A percentile compares a stretch with the other conserved stretches of the same genome.
These are phyloP conservation scores for Cutaneotrichosporon curvatum DNA, from an alignment of 1,284 basidiomycete species.

Conservation along the genomic window DNA sequence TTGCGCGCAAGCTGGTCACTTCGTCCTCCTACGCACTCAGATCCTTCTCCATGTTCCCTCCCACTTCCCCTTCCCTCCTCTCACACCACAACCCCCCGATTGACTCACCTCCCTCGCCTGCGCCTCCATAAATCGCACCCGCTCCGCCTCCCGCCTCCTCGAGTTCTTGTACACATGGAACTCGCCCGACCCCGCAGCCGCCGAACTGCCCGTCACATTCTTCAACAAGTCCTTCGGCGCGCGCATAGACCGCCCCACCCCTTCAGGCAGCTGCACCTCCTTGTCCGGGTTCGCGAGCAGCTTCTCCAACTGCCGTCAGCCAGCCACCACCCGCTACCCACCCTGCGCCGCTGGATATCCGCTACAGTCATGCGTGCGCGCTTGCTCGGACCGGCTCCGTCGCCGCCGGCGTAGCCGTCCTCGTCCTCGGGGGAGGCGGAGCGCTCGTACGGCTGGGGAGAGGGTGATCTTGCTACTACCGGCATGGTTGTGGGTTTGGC, in stretches of 20 bases:
- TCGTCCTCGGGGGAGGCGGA: slow-evolving; percentile 10
- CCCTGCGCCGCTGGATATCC: slow-evolving; percentile 29
- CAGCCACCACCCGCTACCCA: slow-evolving; percentile 5
- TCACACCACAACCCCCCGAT: not conserved
- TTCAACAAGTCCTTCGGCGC: slow-evolving; percentile 92
- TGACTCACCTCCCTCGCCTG: slow-evolving; percentile 61
- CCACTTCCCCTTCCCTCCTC: no score
- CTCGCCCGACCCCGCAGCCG: slow-evolving; percentile 81
- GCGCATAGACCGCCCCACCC: slow-evolving; percentile 52
- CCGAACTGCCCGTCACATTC: slow-evolving; percentile 90
- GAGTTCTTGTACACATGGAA: slow-evolving; percentile 98
- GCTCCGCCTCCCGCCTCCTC: slow-evolving; percentile 87
- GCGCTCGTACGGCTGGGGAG: slow-evolving; percentile 12
- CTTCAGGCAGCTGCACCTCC: slow-evolving; percentile 63
- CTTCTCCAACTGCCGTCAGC: slow-evolving; percentile 59
- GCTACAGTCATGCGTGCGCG: slow-evolving; percentile 20
- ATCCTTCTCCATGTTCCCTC: not conserved
- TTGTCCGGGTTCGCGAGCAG: slow-evolving; percentile 81
- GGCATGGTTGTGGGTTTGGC: slow-evolving; percentile 8
- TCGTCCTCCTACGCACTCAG: no score
- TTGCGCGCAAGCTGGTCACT: no score
- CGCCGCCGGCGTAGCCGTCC: not conserved
- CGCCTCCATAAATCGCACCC: slow-evolving; percentile 85
- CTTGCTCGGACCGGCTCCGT: slow-evolving; percentile 8
- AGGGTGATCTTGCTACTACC: slow-evolving; percentile 8